Percentiles rank a stretch among this genome's conserved stretches.
phyloP scores from a whole-genome alignment of 768 basidiomycete species.

The Cyclocybe cylindracea region DNA sequence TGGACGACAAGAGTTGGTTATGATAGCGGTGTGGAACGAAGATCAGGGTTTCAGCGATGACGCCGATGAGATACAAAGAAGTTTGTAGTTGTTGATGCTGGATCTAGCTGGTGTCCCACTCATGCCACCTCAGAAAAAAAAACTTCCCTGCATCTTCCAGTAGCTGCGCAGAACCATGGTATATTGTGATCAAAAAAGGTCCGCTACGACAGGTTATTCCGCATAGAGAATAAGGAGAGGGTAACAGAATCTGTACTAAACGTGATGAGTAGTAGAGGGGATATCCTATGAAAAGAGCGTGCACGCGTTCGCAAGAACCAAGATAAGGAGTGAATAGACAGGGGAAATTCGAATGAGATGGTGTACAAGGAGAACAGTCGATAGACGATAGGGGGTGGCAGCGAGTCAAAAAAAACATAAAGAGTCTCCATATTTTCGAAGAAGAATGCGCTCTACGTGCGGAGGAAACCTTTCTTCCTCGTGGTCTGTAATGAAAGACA shows the following conservation, averaged over 20 bases:
- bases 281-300: slow-evolving; percentile 62
- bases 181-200: slow-evolving; percentile 46
- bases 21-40: slow-evolving; percentile 12
- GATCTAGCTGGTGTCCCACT: slow-evolving; percentile 8
- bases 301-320: slow-evolving; percentile 56
- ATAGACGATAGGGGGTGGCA: slow-evolving; percentile 23
- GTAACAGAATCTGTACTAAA: slow-evolving; percentile 48
- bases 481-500: slow-evolving; percentile 41
- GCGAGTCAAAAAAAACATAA: slow-evolving; percentile 25
- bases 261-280: slow-evolving; percentile 47
- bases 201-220: slow-evolving; percentile 37
- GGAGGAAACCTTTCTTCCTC: slow-evolving; percentile 78
- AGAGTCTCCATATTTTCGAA: slow-evolving; percentile 25
- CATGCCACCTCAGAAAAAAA: background rate
- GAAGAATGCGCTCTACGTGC: slow-evolving; percentile 44
- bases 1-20: slow-evolving; percentile 19
- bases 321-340: slow-evolving; percentile 44
- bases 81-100: slow-evolving; percentile 40
- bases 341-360: slow-evolving; percentile 36
- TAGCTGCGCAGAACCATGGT: slow-evolving; percentile 35
- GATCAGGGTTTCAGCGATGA: slow-evolving; percentile 12
- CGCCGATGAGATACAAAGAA: slow-evolving; percentile 9
- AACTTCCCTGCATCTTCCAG: slow-evolving; percentile 5
- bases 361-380: slow-evolving; percentile 38
- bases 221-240: slow-evolving; percentile 44